Percentiles rank a stretch among this genome's conserved stretches.
phyloP scores from a whole-genome alignment of 108 stramenopile genomes.

The Aurantiochytrium sp. region DNA sequence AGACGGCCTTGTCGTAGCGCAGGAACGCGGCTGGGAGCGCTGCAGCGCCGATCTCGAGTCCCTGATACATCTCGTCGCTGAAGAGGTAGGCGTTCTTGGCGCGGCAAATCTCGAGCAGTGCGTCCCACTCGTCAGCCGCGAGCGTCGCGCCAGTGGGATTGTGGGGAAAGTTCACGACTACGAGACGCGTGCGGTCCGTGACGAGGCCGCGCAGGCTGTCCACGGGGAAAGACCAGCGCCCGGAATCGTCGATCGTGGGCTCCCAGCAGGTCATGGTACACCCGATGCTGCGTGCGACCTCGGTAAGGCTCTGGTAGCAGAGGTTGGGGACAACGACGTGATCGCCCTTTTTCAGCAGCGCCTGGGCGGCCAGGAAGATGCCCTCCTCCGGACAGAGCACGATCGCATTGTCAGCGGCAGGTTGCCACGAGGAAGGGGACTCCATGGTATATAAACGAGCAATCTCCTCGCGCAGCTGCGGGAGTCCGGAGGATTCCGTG shows the following conservation, averaged over 20 bases:
- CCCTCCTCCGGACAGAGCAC: slow-evolving; percentile 33
- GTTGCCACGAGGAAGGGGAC: no score
- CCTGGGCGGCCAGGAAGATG: slow-evolving; percentile 17
- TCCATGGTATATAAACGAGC: background rate
- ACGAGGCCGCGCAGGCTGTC: background rate
- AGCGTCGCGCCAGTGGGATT: slow-evolving; percentile 42
- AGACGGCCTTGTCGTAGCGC: slow-evolving; percentile 4
- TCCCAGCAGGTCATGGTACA: background rate
- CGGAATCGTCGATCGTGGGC: background rate
- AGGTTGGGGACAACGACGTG: slow-evolving; percentile 31
- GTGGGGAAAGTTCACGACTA: slow-evolving; percentile 44
- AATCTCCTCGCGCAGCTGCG: background rate
- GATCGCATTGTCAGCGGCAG: background rate
- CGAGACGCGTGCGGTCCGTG: slow-evolving; percentile 5
- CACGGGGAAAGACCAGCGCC: slow-evolving; percentile 4
- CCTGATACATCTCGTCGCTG: slow-evolving; percentile 43
- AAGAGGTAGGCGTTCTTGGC: slow-evolving; percentile 24
- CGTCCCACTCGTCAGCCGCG: background rate
- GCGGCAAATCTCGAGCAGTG: slow-evolving; percentile 16
- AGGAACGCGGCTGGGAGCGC: background rate
- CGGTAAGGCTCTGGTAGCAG: slow-evolving; percentile 33
- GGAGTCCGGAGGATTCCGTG: background rate
- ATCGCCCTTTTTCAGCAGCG: slow-evolving; percentile 30
- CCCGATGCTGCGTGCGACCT: background rate
- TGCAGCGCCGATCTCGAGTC: slow-evolving; percentile 11